Conservation (phyloP, 2,329 filamentous ascomycete species). For the Pestalotiopsis fici region DNA sequence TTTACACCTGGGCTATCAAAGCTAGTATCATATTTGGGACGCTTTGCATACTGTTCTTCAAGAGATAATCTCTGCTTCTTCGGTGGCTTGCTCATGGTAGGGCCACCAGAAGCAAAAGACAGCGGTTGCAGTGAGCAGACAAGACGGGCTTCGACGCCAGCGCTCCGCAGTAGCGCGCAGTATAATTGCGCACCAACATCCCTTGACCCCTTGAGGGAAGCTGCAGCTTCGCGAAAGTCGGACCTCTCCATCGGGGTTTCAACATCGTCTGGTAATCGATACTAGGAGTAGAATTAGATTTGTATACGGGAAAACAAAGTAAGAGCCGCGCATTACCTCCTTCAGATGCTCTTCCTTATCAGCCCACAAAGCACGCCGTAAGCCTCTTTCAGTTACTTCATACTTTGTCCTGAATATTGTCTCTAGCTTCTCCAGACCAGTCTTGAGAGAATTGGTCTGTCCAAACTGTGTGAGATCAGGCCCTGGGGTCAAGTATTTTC, state of each 20-base stretch:
- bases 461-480: slow-evolving; percentile 71
- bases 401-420: slow-evolving; percentile 71
- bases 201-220: slow-evolving; percentile 73
- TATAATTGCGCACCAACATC: slow-evolving; percentile 91
- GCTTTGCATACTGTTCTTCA: slow-evolving; percentile 37
- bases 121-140: slow-evolving; percentile 90
- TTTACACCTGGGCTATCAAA: slow-evolving; percentile 28
- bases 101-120: slow-evolving; percentile 61
- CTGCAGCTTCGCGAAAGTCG: slow-evolving; percentile 75
- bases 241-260: slow-evolving; percentile 69
- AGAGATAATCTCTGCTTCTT: slow-evolving; percentile 28
- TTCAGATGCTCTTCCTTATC: slow-evolving; percentile 64
- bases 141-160: slow-evolving; percentile 78
- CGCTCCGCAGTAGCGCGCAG: slow-evolving; percentile 81
- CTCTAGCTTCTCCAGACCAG: slow-evolving; percentile 71
- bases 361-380: slow-evolving; percentile 74
- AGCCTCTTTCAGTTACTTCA: slow-evolving; percentile 68
- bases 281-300: slow-evolving; percentile 35
- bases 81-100: slow-evolving; percentile 44
- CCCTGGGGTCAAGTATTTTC: slow-evolving; percentile 69
- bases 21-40: slow-evolving; percentile 39
- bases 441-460: slow-evolving; percentile 74
- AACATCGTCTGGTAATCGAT: slow-evolving; percentile 58
- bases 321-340: slow-evolving; percentile 49
- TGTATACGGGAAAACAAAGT: not conserved